Percentiles rank a stretch among this genome's conserved stretches.
These are phyloP conservation scores for Colletotrichum tropicale DNA, from an alignment of 2,329 filamentous ascomycete genomes.

Conservation along the genomic window DNA sequence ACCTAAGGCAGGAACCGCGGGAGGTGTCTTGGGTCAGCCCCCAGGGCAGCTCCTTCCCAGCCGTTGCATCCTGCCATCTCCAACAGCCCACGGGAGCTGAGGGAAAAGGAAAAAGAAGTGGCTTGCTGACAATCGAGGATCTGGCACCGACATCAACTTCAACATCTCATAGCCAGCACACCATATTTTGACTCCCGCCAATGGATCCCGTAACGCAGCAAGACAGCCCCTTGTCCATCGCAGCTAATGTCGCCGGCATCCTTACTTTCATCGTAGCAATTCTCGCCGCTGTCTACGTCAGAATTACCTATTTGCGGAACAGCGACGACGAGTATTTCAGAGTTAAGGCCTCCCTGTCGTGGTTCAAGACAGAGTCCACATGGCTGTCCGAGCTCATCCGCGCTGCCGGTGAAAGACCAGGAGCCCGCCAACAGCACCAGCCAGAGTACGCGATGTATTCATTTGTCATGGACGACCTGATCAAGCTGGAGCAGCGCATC, in stretches of 20 bases:
- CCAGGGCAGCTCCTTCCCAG: neutral
- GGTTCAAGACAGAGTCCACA: conserved; percentile 53
- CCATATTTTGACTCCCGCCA: neutral
- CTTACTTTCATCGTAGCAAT: conserved; percentile 53
- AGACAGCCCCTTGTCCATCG: conserved; percentile 50
- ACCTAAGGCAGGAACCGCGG: neutral
- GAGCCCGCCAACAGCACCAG: conserved; percentile 18
- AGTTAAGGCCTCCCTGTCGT: conserved; percentile 49
- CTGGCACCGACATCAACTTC: neutral
- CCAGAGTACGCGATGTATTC: conserved; percentile 51
- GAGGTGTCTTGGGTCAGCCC: neutral
- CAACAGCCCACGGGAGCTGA: neutral
- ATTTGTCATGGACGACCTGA: conserved; percentile 51
- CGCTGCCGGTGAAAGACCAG: conserved; percentile 22
- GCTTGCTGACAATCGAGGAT: neutral
- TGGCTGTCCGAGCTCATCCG: conserved; percentile 48
- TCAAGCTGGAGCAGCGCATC: conserved; percentile 46
- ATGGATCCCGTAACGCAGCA: conserved; percentile 20
- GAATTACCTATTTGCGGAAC: conserved; percentile 48
- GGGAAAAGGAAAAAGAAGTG: neutral
- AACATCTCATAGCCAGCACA: neutral
- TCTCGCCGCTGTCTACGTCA: conserved; percentile 44
- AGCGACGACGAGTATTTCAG: conserved; percentile 52
- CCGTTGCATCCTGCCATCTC: neutral
- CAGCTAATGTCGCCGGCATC: conserved; percentile 48